Conservation (phyloP, 495 filamentous ascomycete species). For the Daldinia loculata region DNA sequence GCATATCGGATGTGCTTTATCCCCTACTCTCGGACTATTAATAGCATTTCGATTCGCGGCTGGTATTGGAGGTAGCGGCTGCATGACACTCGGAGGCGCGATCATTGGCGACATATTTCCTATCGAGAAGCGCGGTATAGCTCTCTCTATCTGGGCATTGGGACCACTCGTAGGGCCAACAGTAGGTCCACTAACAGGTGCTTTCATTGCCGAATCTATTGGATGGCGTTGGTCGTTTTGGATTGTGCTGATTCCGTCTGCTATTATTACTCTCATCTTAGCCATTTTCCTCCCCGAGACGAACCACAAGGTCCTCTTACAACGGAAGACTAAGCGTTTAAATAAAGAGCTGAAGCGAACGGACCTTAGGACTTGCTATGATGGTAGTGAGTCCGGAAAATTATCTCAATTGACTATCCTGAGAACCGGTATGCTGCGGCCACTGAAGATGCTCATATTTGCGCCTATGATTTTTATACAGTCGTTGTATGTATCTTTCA, state of each 20-base stretch:
- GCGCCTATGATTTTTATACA: conserved; percentile 73
- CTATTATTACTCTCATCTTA: conserved; percentile 51
- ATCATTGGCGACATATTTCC: conserved; percentile 67
- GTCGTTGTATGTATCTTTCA: conserved; percentile 75
- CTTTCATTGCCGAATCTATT: conserved; percentile 60
- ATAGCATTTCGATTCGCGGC: conserved; percentile 72
- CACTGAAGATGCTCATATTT: conserved; percentile 63
- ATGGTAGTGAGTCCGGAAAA: conserved; percentile 27
- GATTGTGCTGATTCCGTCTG: conserved; percentile 61
- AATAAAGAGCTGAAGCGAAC: conserved; percentile 46
- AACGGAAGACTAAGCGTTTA: conserved; percentile 55
- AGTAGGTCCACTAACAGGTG: conserved; percentile 61
- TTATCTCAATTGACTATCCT: conserved; percentile 41
- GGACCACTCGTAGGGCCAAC: conserved; percentile 53
- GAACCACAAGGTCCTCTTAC: conserved; percentile 61
- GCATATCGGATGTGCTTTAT: conserved; percentile 74
- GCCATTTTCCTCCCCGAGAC: conserved; percentile 63
- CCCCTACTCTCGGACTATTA: conserved; percentile 64
- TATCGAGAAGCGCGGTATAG: conserved; percentile 62
- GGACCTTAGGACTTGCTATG: conserved; percentile 49
- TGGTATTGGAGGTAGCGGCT: conserved; percentile 68
- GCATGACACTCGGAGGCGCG: conserved; percentile 62
- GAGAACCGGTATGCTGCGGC: conserved; percentile 56
- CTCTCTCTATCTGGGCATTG: conserved; percentile 62
- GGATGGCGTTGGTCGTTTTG: conserved; percentile 71